phyloP scores from a whole-genome alignment of 495 filamentous ascomycete species.

The Tuber melanosporum region DNA sequence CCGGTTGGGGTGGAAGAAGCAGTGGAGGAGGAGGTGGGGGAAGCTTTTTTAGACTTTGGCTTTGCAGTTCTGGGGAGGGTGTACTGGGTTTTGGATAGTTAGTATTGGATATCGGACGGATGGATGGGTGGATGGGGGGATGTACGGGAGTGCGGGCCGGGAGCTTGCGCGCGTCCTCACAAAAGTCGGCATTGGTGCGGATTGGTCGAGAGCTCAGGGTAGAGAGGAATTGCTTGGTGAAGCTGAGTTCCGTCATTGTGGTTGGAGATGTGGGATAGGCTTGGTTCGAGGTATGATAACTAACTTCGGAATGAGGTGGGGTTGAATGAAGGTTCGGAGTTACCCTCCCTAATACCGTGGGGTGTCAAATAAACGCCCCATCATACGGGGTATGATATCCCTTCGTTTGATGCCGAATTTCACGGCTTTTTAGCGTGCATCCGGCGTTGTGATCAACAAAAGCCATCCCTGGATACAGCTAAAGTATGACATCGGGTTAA shows the following conservation, averaged over 20 bases:
- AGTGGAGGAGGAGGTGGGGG: constrained; percentile 43
- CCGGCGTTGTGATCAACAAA: too few relatives aligned
- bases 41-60: constrained; percentile 24
- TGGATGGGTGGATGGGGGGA: neutral
- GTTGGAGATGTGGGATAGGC: constrained; percentile 7
- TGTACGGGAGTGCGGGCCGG: constrained; percentile 62
- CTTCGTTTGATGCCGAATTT: too few relatives aligned
- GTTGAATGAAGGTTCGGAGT: constrained; percentile 14
- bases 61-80: constrained; percentile 47
- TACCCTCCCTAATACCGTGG: constrained; percentile 16
- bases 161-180: constrained; percentile 71
- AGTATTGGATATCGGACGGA: constrained; percentile 6
- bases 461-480: too few relatives aligned
- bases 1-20: constrained; percentile 47
- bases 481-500: too few relatives aligned
- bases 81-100: constrained; percentile 43
- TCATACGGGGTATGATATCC: too few relatives aligned
- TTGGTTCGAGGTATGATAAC: neutral
- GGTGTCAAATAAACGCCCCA: too few relatives aligned
- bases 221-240: constrained; percentile 75
- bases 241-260: constrained; percentile 74
- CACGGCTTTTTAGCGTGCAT: too few relatives aligned
- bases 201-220: constrained; percentile 66
- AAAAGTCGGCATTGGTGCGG: constrained; percentile 75
- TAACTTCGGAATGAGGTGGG: neutral